These are phyloP conservation scores for Nicotiana tomentosiformis DNA, from an alignment of 257 asterid species.

Conservation along the genomic window DNA sequence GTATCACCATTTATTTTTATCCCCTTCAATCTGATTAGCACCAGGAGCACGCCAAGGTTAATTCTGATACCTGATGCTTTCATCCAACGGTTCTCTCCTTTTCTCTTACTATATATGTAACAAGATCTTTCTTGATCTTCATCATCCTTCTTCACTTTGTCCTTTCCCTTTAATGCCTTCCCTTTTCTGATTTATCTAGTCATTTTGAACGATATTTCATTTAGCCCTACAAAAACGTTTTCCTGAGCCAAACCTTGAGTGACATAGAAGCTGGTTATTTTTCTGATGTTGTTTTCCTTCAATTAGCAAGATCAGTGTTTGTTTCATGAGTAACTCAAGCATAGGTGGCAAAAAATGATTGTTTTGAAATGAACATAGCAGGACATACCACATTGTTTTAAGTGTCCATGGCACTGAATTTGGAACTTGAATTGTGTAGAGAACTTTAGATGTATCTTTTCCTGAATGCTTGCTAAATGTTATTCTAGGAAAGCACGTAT, in stretches of 20 bases:
- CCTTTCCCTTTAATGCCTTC: neutral
- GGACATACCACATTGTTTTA: neutral
- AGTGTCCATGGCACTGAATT: neutral
- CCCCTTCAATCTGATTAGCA: neutral
- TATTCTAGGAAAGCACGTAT: neutral
- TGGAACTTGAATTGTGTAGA: neutral
- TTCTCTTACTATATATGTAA: neutral
- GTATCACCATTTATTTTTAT: neutral
- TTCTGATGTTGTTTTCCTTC: neutral
- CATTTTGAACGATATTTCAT: neutral
- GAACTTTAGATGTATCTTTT: neutral
- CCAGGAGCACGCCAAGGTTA: neutral
- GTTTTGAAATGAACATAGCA: neutral
- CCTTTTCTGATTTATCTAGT: neutral
- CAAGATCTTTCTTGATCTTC: neutral
- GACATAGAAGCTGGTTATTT: neutral
- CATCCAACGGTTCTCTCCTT: neutral
- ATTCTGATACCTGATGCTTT: neutral
- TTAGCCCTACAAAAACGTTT: neutral
- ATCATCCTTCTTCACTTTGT: constrained; percentile 3
- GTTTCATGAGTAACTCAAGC: neutral
- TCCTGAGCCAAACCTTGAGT: neutral
- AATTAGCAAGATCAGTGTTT: neutral
- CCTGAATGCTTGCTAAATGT: neutral
- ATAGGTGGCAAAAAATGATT: neutral